Percentiles rank a stretch among this genome's conserved stretches.
phyloP scores from a whole-genome alignment of 2,329 filamentous ascomycete genomes.

The Nectriaceae sp. region DNA sequence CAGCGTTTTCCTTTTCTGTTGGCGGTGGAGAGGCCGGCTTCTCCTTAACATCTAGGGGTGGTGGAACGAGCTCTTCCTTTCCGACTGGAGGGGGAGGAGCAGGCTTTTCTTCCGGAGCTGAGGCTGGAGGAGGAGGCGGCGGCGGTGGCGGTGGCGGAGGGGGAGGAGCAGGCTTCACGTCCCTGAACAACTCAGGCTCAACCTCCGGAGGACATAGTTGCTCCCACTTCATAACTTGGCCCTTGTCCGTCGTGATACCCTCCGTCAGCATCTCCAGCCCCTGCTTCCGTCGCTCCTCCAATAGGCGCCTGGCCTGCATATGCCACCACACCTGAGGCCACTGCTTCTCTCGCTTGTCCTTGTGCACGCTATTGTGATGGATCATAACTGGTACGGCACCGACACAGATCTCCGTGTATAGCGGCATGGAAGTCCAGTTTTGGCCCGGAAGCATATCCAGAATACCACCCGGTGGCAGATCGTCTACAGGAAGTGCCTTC shows the following conservation, averaged over 20 bases:
- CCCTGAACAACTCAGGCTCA: conserved; percentile 29
- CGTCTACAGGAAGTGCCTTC: conserved; percentile 15
- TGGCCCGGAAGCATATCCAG: conserved; percentile 8
- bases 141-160: conserved; percentile 10
- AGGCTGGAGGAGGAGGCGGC: too few relatives aligned
- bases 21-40: too few relatives aligned
- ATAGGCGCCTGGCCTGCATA: conserved; percentile 14
- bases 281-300: conserved; percentile 15
- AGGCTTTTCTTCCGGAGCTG: too few relatives aligned
- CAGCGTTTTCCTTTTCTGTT: too few relatives aligned
- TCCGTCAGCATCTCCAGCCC: conserved; percentile 16
- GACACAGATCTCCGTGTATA: conserved; percentile 31
- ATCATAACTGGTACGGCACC: conserved; percentile 31
- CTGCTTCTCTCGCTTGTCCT: conserved; percentile 20
- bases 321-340: conserved; percentile 31
- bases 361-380: conserved; percentile 29
- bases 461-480: conserved; percentile 10
- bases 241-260: conserved; percentile 18
- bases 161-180: conserved; percentile 5
- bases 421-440: conserved; percentile 26
- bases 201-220: conserved; percentile 25
- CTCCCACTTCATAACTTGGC: conserved; percentile 20
- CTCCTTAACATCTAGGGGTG: too few relatives aligned
- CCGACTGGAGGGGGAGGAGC: too few relatives aligned
- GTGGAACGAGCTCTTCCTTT: too few relatives aligned